A percentile compares a stretch with the other conserved stretches of the same genome.
Conservation (phyloP, 345 rosid species). For the Eutrema japonicum region DNA sequence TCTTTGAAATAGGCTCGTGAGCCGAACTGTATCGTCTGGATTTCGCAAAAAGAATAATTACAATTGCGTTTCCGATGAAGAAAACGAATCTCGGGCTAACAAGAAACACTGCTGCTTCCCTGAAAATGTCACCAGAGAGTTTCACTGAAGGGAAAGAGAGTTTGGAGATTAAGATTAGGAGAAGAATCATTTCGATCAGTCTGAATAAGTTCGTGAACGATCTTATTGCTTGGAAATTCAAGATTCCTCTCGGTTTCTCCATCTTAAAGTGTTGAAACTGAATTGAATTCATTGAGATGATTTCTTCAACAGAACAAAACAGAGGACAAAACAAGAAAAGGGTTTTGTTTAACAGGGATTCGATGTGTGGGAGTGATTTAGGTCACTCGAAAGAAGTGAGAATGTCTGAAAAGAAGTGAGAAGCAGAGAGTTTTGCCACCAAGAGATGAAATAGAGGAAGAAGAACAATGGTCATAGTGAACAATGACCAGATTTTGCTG, state of each 20-base stretch:
- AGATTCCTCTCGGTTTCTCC: slow-evolving; percentile 57
- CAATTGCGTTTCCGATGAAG: slow-evolving; percentile 74
- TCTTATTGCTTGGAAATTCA: slow-evolving; percentile 49
- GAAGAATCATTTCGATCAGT: slow-evolving; percentile 56
- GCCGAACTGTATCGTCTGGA: slow-evolving; percentile 60
- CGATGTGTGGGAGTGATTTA: background rate
- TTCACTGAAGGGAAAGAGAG: slow-evolving; percentile 58
- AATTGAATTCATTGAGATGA: slow-evolving; percentile 62
- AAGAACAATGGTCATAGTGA: slow-evolving; percentile 32
- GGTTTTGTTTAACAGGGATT: background rate
- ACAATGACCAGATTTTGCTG: slow-evolving; percentile 36
- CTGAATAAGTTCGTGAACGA: slow-evolving; percentile 63
- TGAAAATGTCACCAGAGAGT: slow-evolving; percentile 64
- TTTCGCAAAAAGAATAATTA: slow-evolving; percentile 68
- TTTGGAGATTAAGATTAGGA: slow-evolving; percentile 63
- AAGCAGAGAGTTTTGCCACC: slow-evolving; percentile 40
- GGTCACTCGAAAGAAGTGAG: slow-evolving; percentile 49
- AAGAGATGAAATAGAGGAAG: slow-evolving; percentile 40
- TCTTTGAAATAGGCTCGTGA: slow-evolving; percentile 40
- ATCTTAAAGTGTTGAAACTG: slow-evolving; percentile 52
- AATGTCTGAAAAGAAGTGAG: slow-evolving; percentile 27
- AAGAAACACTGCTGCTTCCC: slow-evolving; percentile 51
- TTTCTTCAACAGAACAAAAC: background rate
- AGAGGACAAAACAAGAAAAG: background rate
- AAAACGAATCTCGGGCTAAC: slow-evolving; percentile 77